These are phyloP conservation scores for Phoma herbarum DNA, from an alignment of 2,329 filamentous ascomycete genomes.

Conservation along the genomic window DNA sequence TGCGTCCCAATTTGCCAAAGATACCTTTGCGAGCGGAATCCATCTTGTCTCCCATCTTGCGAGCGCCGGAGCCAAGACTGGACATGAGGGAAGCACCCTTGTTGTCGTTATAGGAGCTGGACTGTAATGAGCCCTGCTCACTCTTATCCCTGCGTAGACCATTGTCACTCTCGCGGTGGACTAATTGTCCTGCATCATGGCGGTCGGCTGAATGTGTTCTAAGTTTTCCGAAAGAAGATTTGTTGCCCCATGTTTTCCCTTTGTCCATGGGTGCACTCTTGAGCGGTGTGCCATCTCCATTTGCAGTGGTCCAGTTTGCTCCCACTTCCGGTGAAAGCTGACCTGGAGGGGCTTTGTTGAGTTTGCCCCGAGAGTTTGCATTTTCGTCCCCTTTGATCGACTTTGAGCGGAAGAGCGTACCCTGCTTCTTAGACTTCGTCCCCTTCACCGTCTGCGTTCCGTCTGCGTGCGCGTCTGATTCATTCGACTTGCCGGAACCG, in stretches of 20 bases:
- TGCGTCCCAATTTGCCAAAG: constrained; percentile 79
- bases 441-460: constrained; percentile 32
- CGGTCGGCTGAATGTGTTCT: constrained; percentile 80
- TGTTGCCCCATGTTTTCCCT: constrained; percentile 73
- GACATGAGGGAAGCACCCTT: constrained; percentile 72
- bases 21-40: constrained; percentile 81
- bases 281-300: constrained; percentile 56
- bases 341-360: constrained; percentile 44
- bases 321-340: constrained; percentile 42
- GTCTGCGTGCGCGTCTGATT: constrained; percentile 33
- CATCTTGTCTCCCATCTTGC: constrained; percentile 74
- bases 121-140: constrained; percentile 51
- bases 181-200: constrained; percentile 47
- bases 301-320: constrained; percentile 42
- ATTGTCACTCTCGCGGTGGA: constrained; percentile 44
- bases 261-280: constrained; percentile 72
- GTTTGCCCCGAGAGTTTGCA: constrained; percentile 36
- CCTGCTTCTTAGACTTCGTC: constrained; percentile 47
- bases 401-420: constrained; percentile 52
- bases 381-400: constrained; percentile 57
- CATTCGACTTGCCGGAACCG: constrained; percentile 44
- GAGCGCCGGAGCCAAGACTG: constrained; percentile 76
- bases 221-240: constrained; percentile 66
- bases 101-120: constrained; percentile 66
- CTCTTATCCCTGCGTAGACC: constrained; percentile 39